These are phyloP conservation scores for Castanea mollissima DNA, from an alignment of 306 rosid genomes.

Conservation along the genomic window DNA sequence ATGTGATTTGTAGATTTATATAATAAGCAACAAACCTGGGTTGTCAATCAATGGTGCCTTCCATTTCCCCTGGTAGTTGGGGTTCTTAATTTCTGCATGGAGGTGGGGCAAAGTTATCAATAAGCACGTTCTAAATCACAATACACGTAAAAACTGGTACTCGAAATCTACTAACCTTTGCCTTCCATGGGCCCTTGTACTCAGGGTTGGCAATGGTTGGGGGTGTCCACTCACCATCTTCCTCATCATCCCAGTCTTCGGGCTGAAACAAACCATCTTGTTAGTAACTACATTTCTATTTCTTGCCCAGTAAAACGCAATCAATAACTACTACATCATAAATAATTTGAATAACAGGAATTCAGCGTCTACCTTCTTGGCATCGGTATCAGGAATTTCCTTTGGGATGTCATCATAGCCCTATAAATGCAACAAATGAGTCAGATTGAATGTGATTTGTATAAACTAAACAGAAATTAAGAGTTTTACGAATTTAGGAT, in stretches of 20 bases:
- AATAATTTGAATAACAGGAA: background rate
- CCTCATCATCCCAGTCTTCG: slow-evolving; percentile 99
- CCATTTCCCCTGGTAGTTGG: slow-evolving; percentile 93
- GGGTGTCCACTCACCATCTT: slow-evolving; percentile 99
- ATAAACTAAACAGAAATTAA: background rate
- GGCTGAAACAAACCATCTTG: slow-evolving; percentile 53
- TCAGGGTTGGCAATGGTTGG: slow-evolving; percentile 98
- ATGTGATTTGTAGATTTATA: background rate
- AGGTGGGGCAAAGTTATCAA: slow-evolving; percentile 16
- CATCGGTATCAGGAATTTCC: slow-evolving; percentile 81
- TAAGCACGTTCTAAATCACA: background rate
- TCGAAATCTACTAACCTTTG: slow-evolving; percentile 63
- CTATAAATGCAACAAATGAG: slow-evolving; percentile 34
- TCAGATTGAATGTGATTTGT: slow-evolving; percentile 9
- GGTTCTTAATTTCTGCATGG: slow-evolving; percentile 87
- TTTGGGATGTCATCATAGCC: slow-evolving; percentile 93
- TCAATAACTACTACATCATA: background rate
- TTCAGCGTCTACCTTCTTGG: slow-evolving; percentile 68
- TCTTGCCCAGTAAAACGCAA: background rate
- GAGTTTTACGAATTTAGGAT: background rate
- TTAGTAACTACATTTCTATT: slow-evolving; percentile 11
- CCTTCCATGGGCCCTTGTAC: slow-evolving; percentile 95
- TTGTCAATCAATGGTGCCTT: slow-evolving; percentile 95
- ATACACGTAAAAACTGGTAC: background rate
- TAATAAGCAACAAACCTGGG: slow-evolving; percentile 58